These are phyloP conservation scores for Gossypium australe DNA, from an alignment of 345 rosid genomes.

Conservation along the genomic window DNA sequence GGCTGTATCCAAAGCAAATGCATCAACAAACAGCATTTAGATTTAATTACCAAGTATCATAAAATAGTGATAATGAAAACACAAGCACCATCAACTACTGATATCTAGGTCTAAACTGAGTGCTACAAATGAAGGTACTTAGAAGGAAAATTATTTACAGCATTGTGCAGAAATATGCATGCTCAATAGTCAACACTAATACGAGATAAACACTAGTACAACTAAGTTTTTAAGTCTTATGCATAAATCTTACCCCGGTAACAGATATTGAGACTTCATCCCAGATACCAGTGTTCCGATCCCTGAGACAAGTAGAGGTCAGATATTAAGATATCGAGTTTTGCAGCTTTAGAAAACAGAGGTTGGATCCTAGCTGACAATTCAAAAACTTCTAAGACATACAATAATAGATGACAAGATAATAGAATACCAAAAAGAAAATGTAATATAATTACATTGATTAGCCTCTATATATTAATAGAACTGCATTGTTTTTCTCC, in stretches of 20 bases:
- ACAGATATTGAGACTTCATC: constrained; percentile 87
- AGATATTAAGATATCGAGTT: constrained; percentile 5
- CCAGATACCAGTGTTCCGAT: constrained; percentile 99
- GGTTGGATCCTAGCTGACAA: not conserved
- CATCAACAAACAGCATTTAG: constrained; percentile 8
- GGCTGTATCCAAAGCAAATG: constrained; percentile 53
- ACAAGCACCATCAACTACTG: not conserved
- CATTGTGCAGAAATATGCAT: not conserved
- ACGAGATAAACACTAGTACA: not conserved
- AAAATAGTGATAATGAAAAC: not conserved
- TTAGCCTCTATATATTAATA: not conserved
- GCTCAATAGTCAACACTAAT: not conserved
- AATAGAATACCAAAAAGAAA: not conserved
- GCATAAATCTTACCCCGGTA: constrained; percentile 69
- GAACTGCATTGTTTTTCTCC: not conserved
- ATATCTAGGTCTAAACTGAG: not conserved
- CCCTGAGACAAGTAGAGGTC: constrained; percentile 44
- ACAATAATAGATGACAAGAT: not conserved
- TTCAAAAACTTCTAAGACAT: not conserved
- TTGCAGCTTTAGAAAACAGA: not conserved
- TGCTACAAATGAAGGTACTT: not conserved
- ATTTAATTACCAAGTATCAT: not conserved
- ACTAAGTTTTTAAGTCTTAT: not conserved
- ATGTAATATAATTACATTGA: not conserved
- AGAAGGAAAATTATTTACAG: not conserved